Evolutionary conservation across 768 basidiomycete species (phyloP), one percentile per base, ranked within the genome.

Genomic region (Leccinum olivaceopallidum): DNA sequence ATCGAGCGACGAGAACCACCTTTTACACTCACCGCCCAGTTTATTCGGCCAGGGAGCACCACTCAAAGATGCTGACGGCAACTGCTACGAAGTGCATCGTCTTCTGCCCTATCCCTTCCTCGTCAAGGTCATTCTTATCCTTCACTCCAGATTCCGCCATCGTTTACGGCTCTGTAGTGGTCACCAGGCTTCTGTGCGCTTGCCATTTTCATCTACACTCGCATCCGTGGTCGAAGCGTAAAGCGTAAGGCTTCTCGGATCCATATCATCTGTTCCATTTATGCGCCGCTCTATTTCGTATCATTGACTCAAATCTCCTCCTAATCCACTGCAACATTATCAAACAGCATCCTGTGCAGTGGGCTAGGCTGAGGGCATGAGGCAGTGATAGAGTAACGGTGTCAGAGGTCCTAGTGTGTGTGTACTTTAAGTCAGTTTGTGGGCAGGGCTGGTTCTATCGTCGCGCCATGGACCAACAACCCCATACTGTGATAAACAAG

Each of bases 11-110:
- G 52, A 71, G 77, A 60, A 74, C 80, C 58, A 75, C 74, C 52
- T 82, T 86, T 28, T 92, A 94, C 73, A 89, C 90, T 28, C 81
- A 92, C 70, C 87, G 90, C 65, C 85, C 90, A 93, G 90, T 73
- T 77, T 84, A 70, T 81, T 92, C 76, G 77, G 81, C 75, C 34
- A 34, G 74, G 87, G 84, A 69, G 83, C 89, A 26, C 81, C 85
- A 60, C 83, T 89, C 74, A 88, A 87, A 78, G 88, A 91, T 82
- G 87, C n/a, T 13, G 20, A 30, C 34, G 0, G 34, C 34, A 34
- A 34, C 34, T 34, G 81, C 85, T 56, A 82, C 82, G 83, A 81
- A 83, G 89, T 86, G 69, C 65, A 78, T 73, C 60, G 64, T 70
- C 61, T 30, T 63, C 52, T 53, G 4, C 48, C 24, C 58, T 54